phyloP scores from a whole-genome alignment of 441 rosid genomes.

The Populus trichocarpa region DNA sequence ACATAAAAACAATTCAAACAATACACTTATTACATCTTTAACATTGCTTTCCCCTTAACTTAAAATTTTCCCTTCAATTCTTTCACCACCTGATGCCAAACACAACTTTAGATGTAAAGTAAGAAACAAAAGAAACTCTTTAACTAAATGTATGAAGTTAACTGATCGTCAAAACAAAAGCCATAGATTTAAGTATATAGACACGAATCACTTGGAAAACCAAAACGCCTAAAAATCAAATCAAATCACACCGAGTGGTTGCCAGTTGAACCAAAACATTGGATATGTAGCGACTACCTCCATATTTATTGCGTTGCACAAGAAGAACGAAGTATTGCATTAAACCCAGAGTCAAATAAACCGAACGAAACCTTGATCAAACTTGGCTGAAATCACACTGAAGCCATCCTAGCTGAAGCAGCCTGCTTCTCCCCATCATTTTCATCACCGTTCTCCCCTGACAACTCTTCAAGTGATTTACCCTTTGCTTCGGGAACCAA shows the following conservation, averaged over 20 bases:
- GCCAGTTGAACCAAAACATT: background rate
- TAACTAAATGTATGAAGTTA: background rate
- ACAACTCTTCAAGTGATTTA: constrained; percentile 70
- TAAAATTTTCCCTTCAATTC: too few relatives aligned
- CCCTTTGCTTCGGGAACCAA: constrained; percentile 77
- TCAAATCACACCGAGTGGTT: background rate
- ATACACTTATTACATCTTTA: too few relatives aligned
- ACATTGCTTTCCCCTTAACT: too few relatives aligned
- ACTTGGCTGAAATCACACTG: constrained; percentile 24
- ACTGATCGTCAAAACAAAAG: background rate
- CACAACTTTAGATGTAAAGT: background rate
- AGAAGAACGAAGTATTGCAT: background rate
- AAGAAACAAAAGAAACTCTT: background rate
- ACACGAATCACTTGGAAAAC: background rate
- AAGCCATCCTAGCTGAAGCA: constrained; percentile 29
- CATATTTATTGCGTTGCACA: background rate
- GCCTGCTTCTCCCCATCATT: constrained; percentile 15
- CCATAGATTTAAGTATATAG: background rate
- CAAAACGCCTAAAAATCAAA: background rate
- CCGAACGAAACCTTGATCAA: background rate
- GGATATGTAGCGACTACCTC: background rate
- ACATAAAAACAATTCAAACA: too few relatives aligned
- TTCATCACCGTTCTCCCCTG: constrained; percentile 60
- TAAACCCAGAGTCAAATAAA: background rate
- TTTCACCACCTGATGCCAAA: background rate